phyloP scores from a whole-genome alignment of 495 filamentous ascomycete species.

The Penicillium cosmopolitanum region DNA sequence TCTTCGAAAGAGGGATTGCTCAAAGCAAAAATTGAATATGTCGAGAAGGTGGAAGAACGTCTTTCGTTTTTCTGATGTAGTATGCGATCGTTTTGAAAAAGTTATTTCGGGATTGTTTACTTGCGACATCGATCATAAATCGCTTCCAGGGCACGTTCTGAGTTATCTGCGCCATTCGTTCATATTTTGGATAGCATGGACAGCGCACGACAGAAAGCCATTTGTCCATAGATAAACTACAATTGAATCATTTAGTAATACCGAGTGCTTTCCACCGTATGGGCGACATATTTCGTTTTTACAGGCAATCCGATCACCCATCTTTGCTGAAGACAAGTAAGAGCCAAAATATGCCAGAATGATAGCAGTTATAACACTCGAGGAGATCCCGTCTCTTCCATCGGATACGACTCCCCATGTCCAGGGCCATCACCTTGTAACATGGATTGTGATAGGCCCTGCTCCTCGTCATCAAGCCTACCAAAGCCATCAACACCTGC shows the following conservation, averaged over 20 bases:
- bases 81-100: no score
- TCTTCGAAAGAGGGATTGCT: conserved; percentile 2
- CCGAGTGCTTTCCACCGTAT: no score
- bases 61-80: no score
- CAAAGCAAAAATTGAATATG: background rate
- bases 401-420: conserved; percentile 30
- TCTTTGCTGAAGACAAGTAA: background rate
- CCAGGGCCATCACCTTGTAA: conserved; percentile 16
- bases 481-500: conserved; percentile 40
- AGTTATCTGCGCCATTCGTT: no score
- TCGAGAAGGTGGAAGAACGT: no score
- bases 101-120: no score
- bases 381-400: conserved; percentile 23
- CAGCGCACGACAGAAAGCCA: no score
- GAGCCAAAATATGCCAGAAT: background rate
- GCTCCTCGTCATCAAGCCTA: conserved; percentile 55
- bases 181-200: no score
- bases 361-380: background rate
- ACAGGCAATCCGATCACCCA: background rate
- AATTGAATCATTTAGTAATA: no score
- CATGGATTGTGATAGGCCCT: conserved; percentile 27
- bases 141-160: no score
- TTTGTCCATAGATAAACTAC: no score
- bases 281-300: background rate
- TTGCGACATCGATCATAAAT: no score